Percentiles rank a stretch among this genome's conserved stretches.
phyloP scores from a whole-genome alignment of 495 filamentous ascomycete species.

The Penicillium paxilli region DNA sequence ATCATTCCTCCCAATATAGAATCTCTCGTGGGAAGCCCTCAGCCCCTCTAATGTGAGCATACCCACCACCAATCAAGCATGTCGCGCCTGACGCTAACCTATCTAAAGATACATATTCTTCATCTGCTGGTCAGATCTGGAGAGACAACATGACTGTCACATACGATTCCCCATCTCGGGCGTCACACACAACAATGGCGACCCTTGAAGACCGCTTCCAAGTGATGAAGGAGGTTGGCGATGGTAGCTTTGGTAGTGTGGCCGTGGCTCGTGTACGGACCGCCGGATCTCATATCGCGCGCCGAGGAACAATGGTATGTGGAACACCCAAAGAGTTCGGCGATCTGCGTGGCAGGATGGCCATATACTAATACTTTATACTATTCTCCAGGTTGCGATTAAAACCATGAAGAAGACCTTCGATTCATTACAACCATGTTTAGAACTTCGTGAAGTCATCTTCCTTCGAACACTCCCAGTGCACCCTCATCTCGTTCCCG shows the following conservation, averaged over 20 bases:
- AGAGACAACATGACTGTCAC: slow-evolving; percentile 65
- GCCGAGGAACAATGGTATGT: slow-evolving; percentile 85
- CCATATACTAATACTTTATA: slow-evolving; percentile 23
- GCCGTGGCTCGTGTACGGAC: slow-evolving; percentile 87
- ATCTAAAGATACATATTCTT: slow-evolving; percentile 18
- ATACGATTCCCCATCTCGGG: slow-evolving; percentile 62
- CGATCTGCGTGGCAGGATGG: not conserved
- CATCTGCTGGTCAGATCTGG: slow-evolving; percentile 49
- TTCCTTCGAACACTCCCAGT: slow-evolving; percentile 86
- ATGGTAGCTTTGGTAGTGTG: slow-evolving; percentile 98
- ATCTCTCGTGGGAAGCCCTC: slow-evolving; percentile 10
- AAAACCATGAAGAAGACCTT: slow-evolving; percentile 99
- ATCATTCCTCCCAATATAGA: slow-evolving; percentile 6
- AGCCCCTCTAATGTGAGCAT: slow-evolving; percentile 12
- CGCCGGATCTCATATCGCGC: slow-evolving; percentile 84
- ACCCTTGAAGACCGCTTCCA: slow-evolving; percentile 87
- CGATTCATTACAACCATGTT: slow-evolving; percentile 82
- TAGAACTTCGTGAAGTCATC: slow-evolving; percentile 94
- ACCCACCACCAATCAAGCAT: slow-evolving; percentile 1
- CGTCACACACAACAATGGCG: slow-evolving; percentile 45
- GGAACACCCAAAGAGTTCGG: slow-evolving; percentile 6
- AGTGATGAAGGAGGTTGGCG: slow-evolving; percentile 95
- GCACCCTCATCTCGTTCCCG: slow-evolving; percentile 91
- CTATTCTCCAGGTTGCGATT: slow-evolving; percentile 76
- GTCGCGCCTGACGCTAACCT: not conserved